These are phyloP conservation scores for Leccinum subgranulosum DNA, from an alignment of 768 basidiomycete species.

Conservation along the genomic window DNA sequence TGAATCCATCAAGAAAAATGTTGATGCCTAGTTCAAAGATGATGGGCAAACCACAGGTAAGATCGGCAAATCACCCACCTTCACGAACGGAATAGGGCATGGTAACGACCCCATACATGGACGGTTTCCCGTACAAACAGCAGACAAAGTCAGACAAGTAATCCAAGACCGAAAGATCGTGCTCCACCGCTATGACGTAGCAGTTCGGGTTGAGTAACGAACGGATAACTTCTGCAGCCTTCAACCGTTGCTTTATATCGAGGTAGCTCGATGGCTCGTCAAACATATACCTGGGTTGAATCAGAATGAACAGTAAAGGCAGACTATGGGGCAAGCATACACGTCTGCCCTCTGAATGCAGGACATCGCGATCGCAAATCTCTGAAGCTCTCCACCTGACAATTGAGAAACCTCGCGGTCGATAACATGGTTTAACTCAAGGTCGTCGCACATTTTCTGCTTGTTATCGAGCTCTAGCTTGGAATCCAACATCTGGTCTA, in stretches of 20 bases:
- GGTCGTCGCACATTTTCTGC: slow-evolving; percentile 75
- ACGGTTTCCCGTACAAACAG: slow-evolving; percentile 95
- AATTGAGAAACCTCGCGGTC: slow-evolving; percentile 82
- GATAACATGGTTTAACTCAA: slow-evolving; percentile 85
- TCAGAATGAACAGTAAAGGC: not conserved
- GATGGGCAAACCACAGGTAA: slow-evolving; percentile 1
- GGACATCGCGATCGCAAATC: slow-evolving; percentile 98
- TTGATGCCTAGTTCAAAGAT: slow-evolving; percentile 72
- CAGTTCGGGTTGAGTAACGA: slow-evolving; percentile 75
- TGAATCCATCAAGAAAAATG: slow-evolving; percentile 98
- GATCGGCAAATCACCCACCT: slow-evolving; percentile 47
- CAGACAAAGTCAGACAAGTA: slow-evolving; percentile 99
- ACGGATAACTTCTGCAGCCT: slow-evolving; percentile 94
- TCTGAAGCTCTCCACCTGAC: slow-evolving; percentile 95
- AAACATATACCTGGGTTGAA: slow-evolving; percentile 82
- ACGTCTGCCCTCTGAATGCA: slow-evolving; percentile 95
- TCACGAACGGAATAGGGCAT: slow-evolving; percentile 98
- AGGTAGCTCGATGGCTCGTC: slow-evolving; percentile 99
- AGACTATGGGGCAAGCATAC: slow-evolving; percentile 44
- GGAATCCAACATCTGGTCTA: slow-evolving; percentile 86
- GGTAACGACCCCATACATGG: slow-evolving; percentile 97
- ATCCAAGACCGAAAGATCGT: slow-evolving; percentile 97
- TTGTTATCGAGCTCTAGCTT: slow-evolving; percentile 91
- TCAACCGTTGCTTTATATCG: slow-evolving; percentile 93
- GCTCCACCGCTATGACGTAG: slow-evolving; percentile 97